phyloP scores from a whole-genome alignment of 2,329 filamentous ascomycete genomes.

The Macrophomina tecta region DNA sequence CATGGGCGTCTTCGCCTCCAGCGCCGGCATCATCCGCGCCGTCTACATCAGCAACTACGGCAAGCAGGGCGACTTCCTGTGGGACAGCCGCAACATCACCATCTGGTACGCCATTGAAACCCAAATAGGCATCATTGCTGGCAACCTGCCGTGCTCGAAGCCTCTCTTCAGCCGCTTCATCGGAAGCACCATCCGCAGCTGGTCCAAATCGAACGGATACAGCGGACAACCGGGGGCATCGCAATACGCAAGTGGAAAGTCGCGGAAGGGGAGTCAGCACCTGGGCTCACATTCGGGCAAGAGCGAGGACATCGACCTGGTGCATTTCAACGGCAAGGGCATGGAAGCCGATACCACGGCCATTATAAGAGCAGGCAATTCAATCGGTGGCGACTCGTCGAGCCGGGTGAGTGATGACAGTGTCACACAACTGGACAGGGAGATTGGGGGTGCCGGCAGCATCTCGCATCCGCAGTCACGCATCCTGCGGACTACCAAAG shows the following conservation, averaged over 20 bases:
- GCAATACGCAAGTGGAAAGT: background rate
- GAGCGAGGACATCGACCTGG: background rate
- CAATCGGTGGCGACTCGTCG: background rate
- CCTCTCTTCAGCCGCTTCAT: slow-evolving; percentile 49
- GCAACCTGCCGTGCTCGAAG: slow-evolving; percentile 52
- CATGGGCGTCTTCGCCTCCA: slow-evolving; percentile 40
- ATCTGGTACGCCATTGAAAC: slow-evolving; percentile 54
- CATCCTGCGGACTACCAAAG: slow-evolving; percentile 23
- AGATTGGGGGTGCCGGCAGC: background rate
- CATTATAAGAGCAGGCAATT: background rate
- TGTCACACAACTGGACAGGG: background rate
- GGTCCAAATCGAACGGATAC: slow-evolving; percentile 25
- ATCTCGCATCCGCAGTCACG: background rate
- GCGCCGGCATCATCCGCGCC: slow-evolving; percentile 51
- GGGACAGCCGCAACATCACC: slow-evolving; percentile 54
- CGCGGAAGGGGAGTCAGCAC: background rate
- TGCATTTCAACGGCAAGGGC: background rate
- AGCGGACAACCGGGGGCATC: background rate
- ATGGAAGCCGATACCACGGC: background rate
- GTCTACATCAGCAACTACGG: slow-evolving; percentile 46
- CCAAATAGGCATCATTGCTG: slow-evolving; percentile 52
- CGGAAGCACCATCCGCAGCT: slow-evolving; percentile 39
- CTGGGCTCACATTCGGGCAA: background rate
- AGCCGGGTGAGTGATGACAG: background rate
- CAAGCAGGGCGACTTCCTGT: slow-evolving; percentile 44